Conservation (phyloP, 805 yeast species). For the Metschnikowia cubensis region DNA sequence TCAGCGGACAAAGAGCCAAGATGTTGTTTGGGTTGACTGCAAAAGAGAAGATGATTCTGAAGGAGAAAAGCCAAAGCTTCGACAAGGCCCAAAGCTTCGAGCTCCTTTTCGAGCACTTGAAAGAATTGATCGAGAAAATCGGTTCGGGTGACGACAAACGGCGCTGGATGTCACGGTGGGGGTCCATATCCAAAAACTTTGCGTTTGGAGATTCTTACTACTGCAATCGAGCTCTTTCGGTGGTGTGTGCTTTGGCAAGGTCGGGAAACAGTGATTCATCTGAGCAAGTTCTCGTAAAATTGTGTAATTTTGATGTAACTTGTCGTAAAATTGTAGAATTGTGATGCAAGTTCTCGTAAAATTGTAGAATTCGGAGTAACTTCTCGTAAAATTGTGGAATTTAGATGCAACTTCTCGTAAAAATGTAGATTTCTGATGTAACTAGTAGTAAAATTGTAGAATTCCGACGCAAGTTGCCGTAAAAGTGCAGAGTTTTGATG, state of each 20-base stretch:
- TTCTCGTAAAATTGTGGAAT: too few relatives aligned
- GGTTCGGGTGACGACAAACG: constrained; percentile 45
- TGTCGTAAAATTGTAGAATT: too few relatives aligned
- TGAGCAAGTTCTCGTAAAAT: too few relatives aligned
- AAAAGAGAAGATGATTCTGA: constrained; percentile 41
- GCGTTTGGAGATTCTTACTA: constrained; percentile 57
- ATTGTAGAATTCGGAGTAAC: too few relatives aligned
- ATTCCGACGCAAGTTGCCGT: too few relatives aligned
- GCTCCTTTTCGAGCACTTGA: constrained; percentile 51
- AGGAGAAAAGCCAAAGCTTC: constrained; percentile 32
- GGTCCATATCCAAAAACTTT: constrained; percentile 58
- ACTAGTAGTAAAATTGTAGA: too few relatives aligned
- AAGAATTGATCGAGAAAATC: constrained; percentile 48
- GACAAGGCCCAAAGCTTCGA: constrained; percentile 50
- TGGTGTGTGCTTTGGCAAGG: constrained; percentile 65
- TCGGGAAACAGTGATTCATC: constrained; percentile 58
- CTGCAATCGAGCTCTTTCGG: constrained; percentile 63
- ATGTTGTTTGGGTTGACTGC: constrained; percentile 63
- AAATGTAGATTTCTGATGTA: too few relatives aligned
- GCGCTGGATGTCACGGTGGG: constrained; percentile 64
- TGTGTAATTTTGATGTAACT: too few relatives aligned
- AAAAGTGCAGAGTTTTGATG: too few relatives aligned
- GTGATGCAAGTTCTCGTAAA: too few relatives aligned
- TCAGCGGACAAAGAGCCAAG: constrained; percentile 61
- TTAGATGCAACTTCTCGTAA: too few relatives aligned